Conservation (phyloP, 495 filamentous ascomycete genomes). For the Hypoxylon crocopeplum region DNA sequence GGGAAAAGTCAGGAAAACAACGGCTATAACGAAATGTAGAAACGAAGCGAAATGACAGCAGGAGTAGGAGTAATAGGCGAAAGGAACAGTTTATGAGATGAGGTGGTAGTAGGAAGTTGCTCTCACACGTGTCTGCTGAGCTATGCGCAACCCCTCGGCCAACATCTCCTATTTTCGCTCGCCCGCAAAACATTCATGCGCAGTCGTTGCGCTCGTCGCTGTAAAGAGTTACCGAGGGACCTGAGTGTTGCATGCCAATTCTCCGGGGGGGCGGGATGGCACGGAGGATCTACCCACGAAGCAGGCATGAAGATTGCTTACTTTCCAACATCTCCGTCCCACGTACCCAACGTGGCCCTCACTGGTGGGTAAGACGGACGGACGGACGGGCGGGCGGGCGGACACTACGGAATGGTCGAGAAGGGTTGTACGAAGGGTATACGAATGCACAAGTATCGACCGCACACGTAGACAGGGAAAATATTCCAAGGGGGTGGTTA, state of each 20-base stretch:
- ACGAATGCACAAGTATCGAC: not conserved
- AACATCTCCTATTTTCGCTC: not conserved
- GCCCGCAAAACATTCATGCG: not conserved
- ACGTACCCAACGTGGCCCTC: too few relatives aligned
- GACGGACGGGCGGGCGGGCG: too few relatives aligned
- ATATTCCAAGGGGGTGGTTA: conserved; percentile 11
- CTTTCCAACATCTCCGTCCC: too few relatives aligned
- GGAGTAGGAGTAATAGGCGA: too few relatives aligned
- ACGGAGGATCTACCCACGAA: conserved; percentile 5
- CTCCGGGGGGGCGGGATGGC: not conserved
- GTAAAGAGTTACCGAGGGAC: conserved; percentile 18
- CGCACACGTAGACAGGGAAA: not conserved
- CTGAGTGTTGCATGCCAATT: conserved; percentile 2
- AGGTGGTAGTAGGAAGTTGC: too few relatives aligned
- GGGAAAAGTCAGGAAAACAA: not conserved
- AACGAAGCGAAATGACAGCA: too few relatives aligned
- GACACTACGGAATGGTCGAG: not conserved
- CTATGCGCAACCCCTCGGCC: not conserved
- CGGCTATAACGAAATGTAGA: too few relatives aligned
- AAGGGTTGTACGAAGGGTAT: not conserved
- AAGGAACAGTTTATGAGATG: too few relatives aligned
- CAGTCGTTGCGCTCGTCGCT: conserved; percentile 6
- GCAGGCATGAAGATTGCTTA: not conserved
- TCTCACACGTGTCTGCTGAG: not conserved
- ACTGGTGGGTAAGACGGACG: not conserved